phyloP scores from a whole-genome alignment of 2,329 filamentous ascomycete species.

The Ophiostoma perfectum region DNA sequence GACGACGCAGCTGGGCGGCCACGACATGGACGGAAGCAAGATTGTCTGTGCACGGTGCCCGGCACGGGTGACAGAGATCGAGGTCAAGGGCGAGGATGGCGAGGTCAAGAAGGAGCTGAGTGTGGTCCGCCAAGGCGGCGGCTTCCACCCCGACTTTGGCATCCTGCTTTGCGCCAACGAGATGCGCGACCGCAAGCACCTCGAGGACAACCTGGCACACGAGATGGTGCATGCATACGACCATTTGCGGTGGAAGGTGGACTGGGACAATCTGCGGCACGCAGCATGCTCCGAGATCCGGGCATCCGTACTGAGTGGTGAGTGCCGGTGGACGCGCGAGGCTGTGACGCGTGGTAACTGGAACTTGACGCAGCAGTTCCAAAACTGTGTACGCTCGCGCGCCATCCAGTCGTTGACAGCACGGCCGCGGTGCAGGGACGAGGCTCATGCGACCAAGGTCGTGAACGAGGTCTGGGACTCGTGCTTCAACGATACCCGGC shows the following conservation, averaged over 20 bases:
- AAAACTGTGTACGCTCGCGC: constrained; percentile 79
- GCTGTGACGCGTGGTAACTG: constrained; percentile 80
- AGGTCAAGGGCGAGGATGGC: neutral
- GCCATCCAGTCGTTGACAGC: constrained; percentile 75
- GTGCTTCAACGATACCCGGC: constrained; percentile 87
- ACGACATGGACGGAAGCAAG: constrained; percentile 62
- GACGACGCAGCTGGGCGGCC: constrained; percentile 70
- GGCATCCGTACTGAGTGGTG: constrained; percentile 84
- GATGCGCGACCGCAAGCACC: constrained; percentile 68
- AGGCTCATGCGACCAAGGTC: constrained; percentile 77
- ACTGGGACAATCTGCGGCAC: constrained; percentile 75
- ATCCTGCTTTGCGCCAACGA: constrained; percentile 93
- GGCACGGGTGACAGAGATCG: constrained; percentile 38
- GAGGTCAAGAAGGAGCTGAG: constrained; percentile 30
- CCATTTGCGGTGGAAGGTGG: constrained; percentile 83
- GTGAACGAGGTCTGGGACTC: constrained; percentile 99
- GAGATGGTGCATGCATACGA: constrained; percentile 99
- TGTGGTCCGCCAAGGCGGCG: constrained; percentile 64
- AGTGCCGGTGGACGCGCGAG: constrained; percentile 86
- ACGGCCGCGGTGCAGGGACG: constrained; percentile 74
- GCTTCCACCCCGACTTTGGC: constrained; percentile 79
- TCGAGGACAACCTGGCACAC: constrained; percentile 92
- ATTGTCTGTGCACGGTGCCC: constrained; percentile 79
- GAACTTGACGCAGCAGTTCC: constrained; percentile 86
- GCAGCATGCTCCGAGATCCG: constrained; percentile 96